These are phyloP conservation scores for Carallia brachiata DNA, from an alignment of 345 rosid species.

Conservation along the genomic window DNA sequence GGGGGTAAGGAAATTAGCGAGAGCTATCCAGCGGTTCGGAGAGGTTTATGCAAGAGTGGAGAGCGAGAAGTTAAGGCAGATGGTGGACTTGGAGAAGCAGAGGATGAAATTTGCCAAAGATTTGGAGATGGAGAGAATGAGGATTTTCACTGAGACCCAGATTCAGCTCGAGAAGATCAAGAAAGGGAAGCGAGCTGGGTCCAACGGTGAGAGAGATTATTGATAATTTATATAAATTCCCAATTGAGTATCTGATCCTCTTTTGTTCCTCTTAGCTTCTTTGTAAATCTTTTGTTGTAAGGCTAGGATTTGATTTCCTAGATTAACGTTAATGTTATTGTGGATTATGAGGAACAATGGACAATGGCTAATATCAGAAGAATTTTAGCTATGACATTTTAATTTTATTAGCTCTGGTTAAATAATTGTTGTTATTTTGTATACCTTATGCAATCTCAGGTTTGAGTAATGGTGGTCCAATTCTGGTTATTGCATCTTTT, in stretches of 20 bases:
- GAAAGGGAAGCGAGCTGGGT: conserved; percentile 54
- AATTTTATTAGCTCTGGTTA: too few species aligned
- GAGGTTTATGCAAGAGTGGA: conserved; percentile 84
- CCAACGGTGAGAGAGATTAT: conserved; percentile 32
- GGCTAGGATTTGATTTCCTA: conserved; percentile 14
- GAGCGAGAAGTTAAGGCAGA: conserved; percentile 79
- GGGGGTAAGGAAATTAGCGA: conserved; percentile 58
- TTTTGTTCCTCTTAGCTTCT: not conserved
- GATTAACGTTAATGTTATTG: not conserved
- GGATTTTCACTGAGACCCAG: conserved; percentile 90
- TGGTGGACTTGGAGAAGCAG: conserved; percentile 98
- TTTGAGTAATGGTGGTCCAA: too few species aligned
- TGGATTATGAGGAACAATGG: conserved; percentile 5
- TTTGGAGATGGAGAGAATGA: conserved; percentile 94
- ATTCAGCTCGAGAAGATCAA: conserved; percentile 83
- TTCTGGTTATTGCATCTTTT: too few species aligned
- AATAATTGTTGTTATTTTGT: too few species aligned
- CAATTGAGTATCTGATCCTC: not conserved
- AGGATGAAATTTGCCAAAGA: conserved; percentile 93
- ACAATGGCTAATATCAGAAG: conserved; percentile 14
- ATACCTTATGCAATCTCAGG: too few species aligned
- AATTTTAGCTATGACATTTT: too few species aligned
- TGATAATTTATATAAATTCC: conserved; percentile 7
- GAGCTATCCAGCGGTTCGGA: conserved; percentile 82
- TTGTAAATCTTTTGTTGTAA: conserved; percentile 18